Base-by-base conservation (phyloP, 352 stramenopile genomes). In the Sclerospora graminicola region DNA sequence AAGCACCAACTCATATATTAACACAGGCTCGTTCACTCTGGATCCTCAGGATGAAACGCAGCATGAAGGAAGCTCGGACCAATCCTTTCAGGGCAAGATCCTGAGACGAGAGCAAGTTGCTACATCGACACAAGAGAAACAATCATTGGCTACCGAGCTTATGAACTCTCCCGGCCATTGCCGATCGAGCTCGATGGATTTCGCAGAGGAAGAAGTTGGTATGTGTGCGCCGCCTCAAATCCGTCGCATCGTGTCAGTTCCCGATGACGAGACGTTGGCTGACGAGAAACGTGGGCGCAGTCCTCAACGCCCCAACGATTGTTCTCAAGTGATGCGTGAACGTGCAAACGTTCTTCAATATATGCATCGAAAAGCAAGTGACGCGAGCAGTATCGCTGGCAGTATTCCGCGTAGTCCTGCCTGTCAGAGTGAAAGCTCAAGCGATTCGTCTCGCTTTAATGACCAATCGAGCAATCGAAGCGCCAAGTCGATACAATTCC, bases 271-370 rank as follows among this genome's bases (percentile, higher is more conserved):
- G 2, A 24, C 13, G 1, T 30, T 27, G 20, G 19, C 36, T 46
- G 52, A 63, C 24, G 50, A 52, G 41, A 54, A 60, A 18, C 47
- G 48, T 29, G 47, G 51, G n/a, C 40, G 46, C 8, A 50, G 62
- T 19, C 42, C 35, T 8, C 62, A 63, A 19, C 54, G 54, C 15
- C 5, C 42, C 8, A 54, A 42, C 6, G 75, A 89, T 11, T 84
- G 63, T 19, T 68, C 73, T n/a, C 69, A 78, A 23, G 56, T 77
- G 34, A 77, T 90, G 15, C 78, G 81, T n/a, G 81, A 93, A 9
- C 78, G 81, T 2, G 81, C 78, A 1, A 76, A 90, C n/a, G 78
- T 93, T 28, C 48, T 93, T 24, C 84, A 82, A 51, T 93, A 93
- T 48, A 72, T 93, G 53, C 74, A 89, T 11, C 76, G 78, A 26